Evolutionary conservation across 345 rosid species (phyloP), one percentile per base, ranked within the genome.

Genomic region (Boechera divaricarpa): DNA sequence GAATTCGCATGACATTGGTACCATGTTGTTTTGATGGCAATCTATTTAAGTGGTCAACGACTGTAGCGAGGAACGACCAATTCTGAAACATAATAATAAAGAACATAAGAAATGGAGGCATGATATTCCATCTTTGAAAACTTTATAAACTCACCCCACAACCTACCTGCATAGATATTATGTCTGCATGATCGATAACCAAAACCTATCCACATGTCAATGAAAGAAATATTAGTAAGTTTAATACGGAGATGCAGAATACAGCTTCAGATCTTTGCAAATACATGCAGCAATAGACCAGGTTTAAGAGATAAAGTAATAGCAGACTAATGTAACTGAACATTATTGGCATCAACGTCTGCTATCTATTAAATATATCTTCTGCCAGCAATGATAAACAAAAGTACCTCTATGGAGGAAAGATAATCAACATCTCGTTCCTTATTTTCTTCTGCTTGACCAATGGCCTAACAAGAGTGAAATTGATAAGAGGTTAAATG

Each of bases 131-230:
- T 33, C 38, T 63, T 18, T 15, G 54, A 58, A 31, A 77, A 54
- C 4, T 75, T 26, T 55, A 65, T 64, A 72, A 84, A 56, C 49
- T 60, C 55, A 76, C 58, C 54, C 62, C 64, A 77, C 54, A 70
- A 63, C 69, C 49, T 79, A 92, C 98, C 97, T 94, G 97, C 95
- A 90, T 84, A 55, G 93, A 83, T 77, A 94, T 92, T 59, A 94
- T 87, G 80, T 94, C 98, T 13, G 97, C 94, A 79, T 94, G 96
- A 82, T 94, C 98, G 74, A 94, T 83, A 70, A 94, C 79, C 81
- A 90, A 87, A 78, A 94, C 90, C 98, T 94, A 90, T 58, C 71
- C 63, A 73, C 57, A 42, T 36, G 68, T 9, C 44, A 59, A 60
- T 32, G 26, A 67, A 59, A 67, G 11, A 57, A 8, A 42, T 55